phyloP scores from a whole-genome alignment of 2,329 filamentous ascomycete genomes.

The Exserohilum turcica region DNA sequence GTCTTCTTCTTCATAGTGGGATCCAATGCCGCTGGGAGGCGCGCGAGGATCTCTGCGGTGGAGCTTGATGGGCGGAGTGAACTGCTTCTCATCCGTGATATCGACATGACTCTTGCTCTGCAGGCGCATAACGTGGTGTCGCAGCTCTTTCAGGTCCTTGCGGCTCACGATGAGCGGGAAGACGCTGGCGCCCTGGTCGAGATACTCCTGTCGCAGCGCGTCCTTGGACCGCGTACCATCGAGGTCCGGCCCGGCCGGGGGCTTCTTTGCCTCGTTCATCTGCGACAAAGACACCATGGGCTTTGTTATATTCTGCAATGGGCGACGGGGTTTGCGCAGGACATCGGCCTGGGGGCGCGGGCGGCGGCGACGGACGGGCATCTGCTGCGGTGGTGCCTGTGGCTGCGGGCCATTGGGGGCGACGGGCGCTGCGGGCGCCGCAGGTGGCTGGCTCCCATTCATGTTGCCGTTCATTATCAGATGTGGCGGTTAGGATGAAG shows the following conservation, averaged over 20 bases:
- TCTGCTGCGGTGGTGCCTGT: constrained; percentile 14
- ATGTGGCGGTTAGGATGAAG: constrained; percentile 8
- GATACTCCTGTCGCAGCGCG: constrained; percentile 34
- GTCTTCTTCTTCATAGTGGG: constrained; percentile 56
- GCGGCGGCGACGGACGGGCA: constrained; percentile 39
- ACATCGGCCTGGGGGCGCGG: constrained; percentile 46
- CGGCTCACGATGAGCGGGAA: constrained; percentile 81
- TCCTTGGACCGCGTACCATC: constrained; percentile 25
- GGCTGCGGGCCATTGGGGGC: constrained; percentile 38
- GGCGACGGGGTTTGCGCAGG: constrained; percentile 41
- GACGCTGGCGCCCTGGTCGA: constrained; percentile 31
- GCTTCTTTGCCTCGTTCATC: constrained; percentile 37
- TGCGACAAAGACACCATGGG: constrained; percentile 41
- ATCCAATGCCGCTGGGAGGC: constrained; percentile 59
- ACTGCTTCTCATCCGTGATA: constrained; percentile 77
- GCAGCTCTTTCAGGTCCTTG: constrained; percentile 75
- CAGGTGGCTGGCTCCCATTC: constrained; percentile 24
- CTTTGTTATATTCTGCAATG: constrained; percentile 42
- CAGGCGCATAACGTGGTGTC: constrained; percentile 87
- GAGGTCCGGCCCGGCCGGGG: constrained; percentile 10
- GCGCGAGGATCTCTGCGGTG: constrained; percentile 81
- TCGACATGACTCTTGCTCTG: constrained; percentile 65
- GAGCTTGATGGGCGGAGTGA: constrained; percentile 83
- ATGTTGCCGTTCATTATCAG: constrained; percentile 26
- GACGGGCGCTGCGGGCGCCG: constrained; percentile 34